A percentile compares a stretch with the other conserved stretches of the same genome.
phyloP scores from a whole-genome alignment of 257 asterid genomes.

The Linderniella brevidens region DNA sequence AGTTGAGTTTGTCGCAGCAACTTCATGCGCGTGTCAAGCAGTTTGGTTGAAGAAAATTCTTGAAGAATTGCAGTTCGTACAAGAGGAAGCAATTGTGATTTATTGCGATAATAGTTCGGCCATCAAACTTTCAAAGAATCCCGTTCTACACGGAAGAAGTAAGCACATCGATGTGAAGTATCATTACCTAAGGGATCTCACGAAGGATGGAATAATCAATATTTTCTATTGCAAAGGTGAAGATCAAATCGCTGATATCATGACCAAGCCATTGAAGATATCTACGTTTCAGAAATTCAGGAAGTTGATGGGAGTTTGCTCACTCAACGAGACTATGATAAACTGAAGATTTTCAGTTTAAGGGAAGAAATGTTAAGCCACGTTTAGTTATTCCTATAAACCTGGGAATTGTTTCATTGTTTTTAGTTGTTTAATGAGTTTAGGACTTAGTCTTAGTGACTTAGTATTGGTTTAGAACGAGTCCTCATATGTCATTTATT shows the following conservation, averaged over 20 bases:
- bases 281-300: not conserved
- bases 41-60: not conserved
- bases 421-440: no score
- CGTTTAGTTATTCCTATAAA: constrained; percentile 23
- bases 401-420: no score
- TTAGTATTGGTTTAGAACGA: no score
- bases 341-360: not conserved
- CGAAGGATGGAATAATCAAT: not conserved
- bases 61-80: not conserved
- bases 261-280: not conserved
- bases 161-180: not conserved
- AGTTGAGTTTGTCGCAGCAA: not conserved
- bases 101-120: not conserved
- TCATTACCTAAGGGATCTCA: not conserved
- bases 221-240: not conserved
- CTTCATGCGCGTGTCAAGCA: not conserved
- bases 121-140: not conserved
- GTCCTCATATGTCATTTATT: no score
- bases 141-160: no score
- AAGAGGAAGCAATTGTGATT: not conserved
- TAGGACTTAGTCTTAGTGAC: no score
- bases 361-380: not conserved
- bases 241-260: not conserved
- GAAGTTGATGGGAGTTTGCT: no score
- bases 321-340: no score